phyloP scores from a whole-genome alignment of 345 rosid species.

The Limnanthes douglasii region DNA sequence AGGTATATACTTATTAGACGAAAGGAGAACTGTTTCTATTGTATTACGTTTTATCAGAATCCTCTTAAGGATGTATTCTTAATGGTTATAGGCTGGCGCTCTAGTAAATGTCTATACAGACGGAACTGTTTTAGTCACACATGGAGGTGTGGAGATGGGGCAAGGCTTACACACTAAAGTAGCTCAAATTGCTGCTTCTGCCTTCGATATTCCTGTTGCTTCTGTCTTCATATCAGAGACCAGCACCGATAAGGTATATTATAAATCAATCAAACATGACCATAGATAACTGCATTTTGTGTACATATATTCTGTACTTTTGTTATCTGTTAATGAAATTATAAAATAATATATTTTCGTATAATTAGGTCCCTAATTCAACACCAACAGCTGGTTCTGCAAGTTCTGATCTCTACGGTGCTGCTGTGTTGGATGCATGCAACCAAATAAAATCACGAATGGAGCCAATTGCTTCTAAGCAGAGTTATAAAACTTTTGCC shows the following conservation, averaged over 20 bases:
- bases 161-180: conserved; percentile 98
- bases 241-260: conserved; percentile 87
- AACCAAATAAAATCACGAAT: conserved; percentile 88
- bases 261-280: too few relatives aligned
- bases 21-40: too few relatives aligned
- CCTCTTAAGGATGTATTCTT: too few relatives aligned
- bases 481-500: conserved; percentile 55
- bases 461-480: conserved; percentile 78
- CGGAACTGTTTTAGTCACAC: conserved; percentile 92
- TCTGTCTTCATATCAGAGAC: conserved; percentile 92
- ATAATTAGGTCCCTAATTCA: conserved; percentile 95
- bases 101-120: conserved; percentile 93
- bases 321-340: conserved; percentile 4
- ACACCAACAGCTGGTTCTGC: conserved; percentile 99
- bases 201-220: conserved; percentile 67
- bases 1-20: too few relatives aligned
- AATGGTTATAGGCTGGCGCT: conserved; percentile 94
- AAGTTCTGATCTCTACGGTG: conserved; percentile 95
- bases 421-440: conserved; percentile 93
- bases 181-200: conserved; percentile 93
- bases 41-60: too few relatives aligned
- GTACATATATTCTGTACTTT: background rate
- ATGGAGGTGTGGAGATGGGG: conserved; percentile 99
- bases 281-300: background rate
- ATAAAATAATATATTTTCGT: too few relatives aligned